These are phyloP conservation scores for Blastobotrys illinoisensis DNA, from an alignment of 1,139 yeast genomes.

Conservation along the genomic window DNA sequence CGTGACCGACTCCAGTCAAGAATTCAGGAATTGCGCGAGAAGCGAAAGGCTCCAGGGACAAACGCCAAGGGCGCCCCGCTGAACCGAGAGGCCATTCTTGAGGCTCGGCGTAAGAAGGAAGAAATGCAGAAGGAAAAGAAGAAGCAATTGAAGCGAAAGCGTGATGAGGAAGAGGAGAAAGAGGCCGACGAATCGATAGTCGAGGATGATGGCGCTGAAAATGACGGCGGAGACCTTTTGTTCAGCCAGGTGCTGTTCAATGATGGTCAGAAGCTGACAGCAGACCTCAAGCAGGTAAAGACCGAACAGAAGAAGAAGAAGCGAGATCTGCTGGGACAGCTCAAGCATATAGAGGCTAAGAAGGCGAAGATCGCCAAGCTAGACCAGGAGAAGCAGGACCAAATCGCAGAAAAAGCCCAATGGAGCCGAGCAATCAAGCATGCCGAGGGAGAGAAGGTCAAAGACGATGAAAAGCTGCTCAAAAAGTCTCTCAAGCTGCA, in stretches of 20 bases:
- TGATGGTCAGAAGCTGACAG: conserved; percentile 77
- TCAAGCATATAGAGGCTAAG: conserved; percentile 67
- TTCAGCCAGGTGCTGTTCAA: conserved; percentile 79
- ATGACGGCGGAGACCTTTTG: conserved; percentile 39
- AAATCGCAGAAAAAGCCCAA: conserved; percentile 62
- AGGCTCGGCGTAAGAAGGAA: conserved; percentile 32
- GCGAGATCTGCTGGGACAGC: conserved; percentile 81
- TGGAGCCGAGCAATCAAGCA: conserved; percentile 84
- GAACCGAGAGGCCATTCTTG: conserved; percentile 41
- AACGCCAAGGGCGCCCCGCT: conserved; percentile 75
- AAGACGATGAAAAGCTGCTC: conserved; percentile 84
- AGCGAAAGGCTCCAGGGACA: conserved; percentile 88
- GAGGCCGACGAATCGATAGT: conserved; percentile 13
- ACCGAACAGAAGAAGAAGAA: conserved; percentile 71
- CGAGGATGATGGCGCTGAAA: conserved; percentile 14
- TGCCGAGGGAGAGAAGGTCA: conserved; percentile 81
- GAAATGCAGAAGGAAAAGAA: conserved; percentile 44
- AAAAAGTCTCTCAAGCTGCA: conserved; percentile 81
- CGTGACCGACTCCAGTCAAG: conserved; percentile 68
- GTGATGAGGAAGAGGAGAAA: conserved; percentile 20
- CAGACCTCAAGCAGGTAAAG: conserved; percentile 62
- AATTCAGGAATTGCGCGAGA: conserved; percentile 64
- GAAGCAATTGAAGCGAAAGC: conserved; percentile 30
- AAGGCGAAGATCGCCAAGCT: conserved; percentile 56
- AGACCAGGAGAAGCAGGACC: conserved; percentile 58